phyloP scores from a whole-genome alignment of 371 early-diverging fungal species.

The Chytridiales sp. region DNA sequence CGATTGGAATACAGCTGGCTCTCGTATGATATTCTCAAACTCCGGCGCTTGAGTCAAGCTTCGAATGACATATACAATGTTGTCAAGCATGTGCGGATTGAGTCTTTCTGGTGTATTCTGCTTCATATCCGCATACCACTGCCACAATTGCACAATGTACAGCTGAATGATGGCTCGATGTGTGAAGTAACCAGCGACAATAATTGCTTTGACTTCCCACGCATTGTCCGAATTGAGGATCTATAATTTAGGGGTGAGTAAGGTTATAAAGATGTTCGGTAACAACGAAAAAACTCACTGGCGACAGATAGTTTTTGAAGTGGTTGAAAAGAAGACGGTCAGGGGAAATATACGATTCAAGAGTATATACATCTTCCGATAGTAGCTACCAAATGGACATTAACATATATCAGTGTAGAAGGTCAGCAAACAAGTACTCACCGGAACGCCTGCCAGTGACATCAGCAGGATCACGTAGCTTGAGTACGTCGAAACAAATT shows the following conservation, averaged over 20 bases:
- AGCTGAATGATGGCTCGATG: slow-evolving; percentile 40
- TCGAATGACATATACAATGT: slow-evolving; percentile 38
- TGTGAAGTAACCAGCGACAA: slow-evolving; percentile 34
- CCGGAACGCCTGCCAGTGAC: slow-evolving; percentile 43
- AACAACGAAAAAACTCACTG: slow-evolving; percentile 11
- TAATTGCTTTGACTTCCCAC: slow-evolving; percentile 41
- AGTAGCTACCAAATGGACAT: slow-evolving; percentile 11
- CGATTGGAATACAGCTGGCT: slow-evolving; percentile 27
- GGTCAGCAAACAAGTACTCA: slow-evolving; percentile 9
- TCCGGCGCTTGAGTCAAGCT: slow-evolving; percentile 38
- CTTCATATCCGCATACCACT: slow-evolving; percentile 39
- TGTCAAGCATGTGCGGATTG: slow-evolving; percentile 39
- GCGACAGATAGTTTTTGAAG: slow-evolving; percentile 31
- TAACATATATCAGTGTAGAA: neutral
- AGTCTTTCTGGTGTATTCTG: slow-evolving; percentile 22
- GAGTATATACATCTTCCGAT: slow-evolving; percentile 30
- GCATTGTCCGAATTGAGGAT: slow-evolving; percentile 41
- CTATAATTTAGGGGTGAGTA: slow-evolving; percentile 9
- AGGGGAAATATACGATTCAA: slow-evolving; percentile 22
- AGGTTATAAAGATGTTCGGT: neutral
- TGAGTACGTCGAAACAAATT: slow-evolving; percentile 31
- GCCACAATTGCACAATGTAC: slow-evolving; percentile 33
- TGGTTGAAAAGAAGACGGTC: slow-evolving; percentile 37
- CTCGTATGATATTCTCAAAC: slow-evolving; percentile 38
- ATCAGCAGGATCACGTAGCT: slow-evolving; percentile 37